Evolutionary conservation across 2,329 filamentous ascomycete species (phyloP), one percentile per base, ranked within the genome.

Genomic region (Aspergillus felis): DNA sequence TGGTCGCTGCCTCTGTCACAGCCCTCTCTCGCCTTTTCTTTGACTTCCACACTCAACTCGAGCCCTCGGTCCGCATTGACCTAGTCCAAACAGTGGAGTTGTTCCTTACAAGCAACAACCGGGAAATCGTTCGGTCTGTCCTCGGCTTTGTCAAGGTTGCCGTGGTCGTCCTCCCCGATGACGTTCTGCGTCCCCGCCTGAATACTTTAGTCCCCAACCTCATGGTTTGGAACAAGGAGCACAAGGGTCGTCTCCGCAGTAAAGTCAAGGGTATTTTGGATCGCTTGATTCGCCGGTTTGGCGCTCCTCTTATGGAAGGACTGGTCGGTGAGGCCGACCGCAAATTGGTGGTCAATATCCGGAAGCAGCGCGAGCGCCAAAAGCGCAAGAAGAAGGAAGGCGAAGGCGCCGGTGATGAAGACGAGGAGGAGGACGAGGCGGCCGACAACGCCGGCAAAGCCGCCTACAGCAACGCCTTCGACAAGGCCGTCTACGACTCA

Each of bases 181-280:
- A 89, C 5, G 81, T 96, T 61, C 87, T 99, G 79, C 82, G 88
- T 38, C 87, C 91, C 4, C 86, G 92, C 25, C 84, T 99, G 38
- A 79, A 82, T 32, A 86, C 87, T 0, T 82, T 99, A 50, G 84
- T 99, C 2, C 91, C 92, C 3, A 96, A 96, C 74, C 81, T 97
- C 22, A 91, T 97, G 81, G 86, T 92, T 46, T 99, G 94, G 93
- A 92, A 90, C 71, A 91, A 97, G 74, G 94, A 99, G 76, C 95
- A 99, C 81, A 97, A 97, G 79, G 92, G 92, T 12, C 92, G 96
- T 72, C 94, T 99, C 79, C 91, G 93, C 69, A 88, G 90, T 51
- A 99, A 97, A 80, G 92, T 99, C 65, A 97, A 97, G 85, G 92
- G 97, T 71, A 97, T 99, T 62, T 79, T 99, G 17, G 94, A 99